Base-by-base conservation (phyloP, 345 rosid genomes). In the Clausena lansium region DNA sequence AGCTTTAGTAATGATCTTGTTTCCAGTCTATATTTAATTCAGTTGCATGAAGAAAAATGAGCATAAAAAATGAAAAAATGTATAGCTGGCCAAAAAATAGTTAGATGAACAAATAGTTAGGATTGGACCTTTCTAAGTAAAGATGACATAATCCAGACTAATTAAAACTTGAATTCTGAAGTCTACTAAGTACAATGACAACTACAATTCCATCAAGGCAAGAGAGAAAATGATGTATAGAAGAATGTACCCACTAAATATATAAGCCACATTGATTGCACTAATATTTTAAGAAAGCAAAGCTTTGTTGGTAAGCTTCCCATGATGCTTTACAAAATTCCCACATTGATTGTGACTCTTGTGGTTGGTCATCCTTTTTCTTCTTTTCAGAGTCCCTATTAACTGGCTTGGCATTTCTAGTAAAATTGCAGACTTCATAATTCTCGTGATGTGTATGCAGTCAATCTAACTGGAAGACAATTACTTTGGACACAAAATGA, bases 381-480 rank as follows among this genome's bases (percentile, higher is more conserved):
- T 11, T 73, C 63, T 62, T 35, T 47, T 69, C 13, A 27, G 47
- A 54, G 66, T 73, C n/a, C 36, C 61, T 57, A 35, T n/a, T 3
- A 72, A 72, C 65, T 33, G 67, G 59, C 39, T 4, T 19, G 28
- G 74, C 39, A 50, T 45, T 15, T 50, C 67, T n/a, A 63, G 24
- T 17, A 11, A 50, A 32, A 72, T 67, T 67, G 36, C 70, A 74
- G 7, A 35, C 75, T 65, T 19, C 9, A 24, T 27, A 14, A 39
- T 76, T 74, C 81, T 14, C 54, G 71, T 70, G 77, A 81, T 28
- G 30, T 7, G 66, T 19, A 35, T 28, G 25, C 58, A 75, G 28
- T 52, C 78, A 52, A 70, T 25, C 58, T 35, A 70, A 57, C 64
- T 25, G 63, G 27, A 73, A 30, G 25, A 36, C 41, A 19, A 45